A percentile compares a stretch with the other conserved stretches of the same genome.
Conservation (phyloP, 2,329 filamentous ascomycete species). For the Xylariaceae sp. region DNA sequence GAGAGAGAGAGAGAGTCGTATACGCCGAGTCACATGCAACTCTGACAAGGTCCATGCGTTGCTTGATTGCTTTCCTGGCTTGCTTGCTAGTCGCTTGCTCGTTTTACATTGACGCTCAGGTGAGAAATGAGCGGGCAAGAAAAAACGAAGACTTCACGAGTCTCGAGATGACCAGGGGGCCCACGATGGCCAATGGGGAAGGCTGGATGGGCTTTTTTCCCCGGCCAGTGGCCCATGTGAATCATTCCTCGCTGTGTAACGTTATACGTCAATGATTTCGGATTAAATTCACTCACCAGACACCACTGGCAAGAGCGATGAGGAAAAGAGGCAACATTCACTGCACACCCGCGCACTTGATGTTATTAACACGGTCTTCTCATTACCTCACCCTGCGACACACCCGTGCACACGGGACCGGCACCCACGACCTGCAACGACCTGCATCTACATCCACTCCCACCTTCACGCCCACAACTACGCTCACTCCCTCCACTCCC, state of each 20-base stretch:
- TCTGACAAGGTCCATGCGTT: not conserved
- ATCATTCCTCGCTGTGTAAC: constrained; percentile 15
- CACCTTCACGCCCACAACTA: too few species aligned
- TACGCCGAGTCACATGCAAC: not conserved
- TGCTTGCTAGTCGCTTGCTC: not conserved
- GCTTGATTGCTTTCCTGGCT: not conserved
- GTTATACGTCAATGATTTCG: constrained; percentile 14
- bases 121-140: constrained; percentile 3
- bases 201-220: not conserved
- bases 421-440: not conserved
- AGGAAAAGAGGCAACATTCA: not conserved
- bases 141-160: constrained; percentile 2
- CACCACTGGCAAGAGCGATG: not conserved
- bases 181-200: constrained; percentile 7
- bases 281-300: not conserved
- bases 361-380: not conserved
- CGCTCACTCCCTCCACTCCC: too few species aligned
- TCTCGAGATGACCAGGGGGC: constrained; percentile 6
- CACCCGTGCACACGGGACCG: not conserved
- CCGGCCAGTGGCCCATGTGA: constrained; percentile 12
- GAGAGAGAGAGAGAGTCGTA: not conserved
- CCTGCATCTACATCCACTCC: too few species aligned
- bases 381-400: not conserved
- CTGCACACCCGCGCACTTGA: not conserved
- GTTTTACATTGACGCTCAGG: not conserved